Conservation (phyloP, 768 basidiomycete genomes). For the Asterophora parasitica region DNA sequence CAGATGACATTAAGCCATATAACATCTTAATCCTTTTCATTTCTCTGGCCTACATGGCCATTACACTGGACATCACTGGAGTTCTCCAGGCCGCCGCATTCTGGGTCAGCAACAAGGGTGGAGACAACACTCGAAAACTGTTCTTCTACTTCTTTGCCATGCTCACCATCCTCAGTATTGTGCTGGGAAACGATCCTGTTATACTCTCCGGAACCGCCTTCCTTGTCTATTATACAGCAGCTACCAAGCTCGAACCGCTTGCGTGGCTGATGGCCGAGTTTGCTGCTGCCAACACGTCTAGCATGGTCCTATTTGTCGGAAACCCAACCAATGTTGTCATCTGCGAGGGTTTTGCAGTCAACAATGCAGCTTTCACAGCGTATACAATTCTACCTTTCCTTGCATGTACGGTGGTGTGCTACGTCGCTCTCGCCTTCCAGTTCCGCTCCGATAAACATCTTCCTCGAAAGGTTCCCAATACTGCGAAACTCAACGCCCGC, state of each 20-base stretch:
- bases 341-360: constrained; percentile 78
- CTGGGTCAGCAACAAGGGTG: constrained; percentile 82
- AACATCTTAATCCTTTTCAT: constrained; percentile 94
- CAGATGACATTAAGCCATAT: constrained; percentile 79
- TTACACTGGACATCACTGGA: constrained; percentile 88
- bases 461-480: constrained; percentile 37
- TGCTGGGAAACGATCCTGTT: constrained; percentile 92
- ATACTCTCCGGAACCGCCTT: constrained; percentile 92
- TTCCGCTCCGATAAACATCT: constrained; percentile 53
- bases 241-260: constrained; percentile 49
- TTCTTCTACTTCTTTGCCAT: constrained; percentile 83
- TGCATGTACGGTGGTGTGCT: constrained; percentile 58
- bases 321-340: constrained; percentile 97
- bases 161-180: constrained; percentile 69
- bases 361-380: constrained; percentile 75
- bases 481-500: constrained; percentile 42
- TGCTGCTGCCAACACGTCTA: constrained; percentile 76
- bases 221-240: constrained; percentile 81
- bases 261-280: constrained; percentile 77
- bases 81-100: constrained; percentile 85
- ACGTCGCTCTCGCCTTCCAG: constrained; percentile 50
- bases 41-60: constrained; percentile 88
- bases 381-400: constrained; percentile 84
- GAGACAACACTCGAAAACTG: constrained; percentile 64
- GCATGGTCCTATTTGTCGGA: constrained; percentile 73